A percentile compares a stretch with the other conserved stretches of the same genome.
Evolutionary conservation across 202 grass and related monocot genomes (phyloP).

Genomic region (Saccharum hybrid): DNA sequence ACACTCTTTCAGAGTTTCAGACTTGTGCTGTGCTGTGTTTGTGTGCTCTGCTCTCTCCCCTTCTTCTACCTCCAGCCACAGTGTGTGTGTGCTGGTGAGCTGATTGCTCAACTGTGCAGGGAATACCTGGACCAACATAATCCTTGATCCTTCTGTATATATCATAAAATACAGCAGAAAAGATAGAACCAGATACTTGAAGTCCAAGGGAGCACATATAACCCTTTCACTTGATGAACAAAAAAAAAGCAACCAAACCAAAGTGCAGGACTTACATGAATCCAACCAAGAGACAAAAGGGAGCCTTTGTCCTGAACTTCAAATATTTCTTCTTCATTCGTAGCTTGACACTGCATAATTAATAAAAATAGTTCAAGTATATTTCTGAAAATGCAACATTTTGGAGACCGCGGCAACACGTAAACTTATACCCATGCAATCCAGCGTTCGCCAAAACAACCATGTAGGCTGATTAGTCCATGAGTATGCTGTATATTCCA

Average conservation of each 20-base stretch:
- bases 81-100: too few relatives aligned
- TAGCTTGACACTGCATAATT: slow-evolving; percentile 85
- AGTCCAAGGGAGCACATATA: neutral
- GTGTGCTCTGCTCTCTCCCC: too few relatives aligned
- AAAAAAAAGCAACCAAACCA: slow-evolving; percentile 16
- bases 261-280: slow-evolving; percentile 78
- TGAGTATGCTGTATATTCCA: neutral
- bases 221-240: slow-evolving; percentile 26
- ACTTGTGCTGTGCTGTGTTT: too few relatives aligned
- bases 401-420: slow-evolving; percentile 25
- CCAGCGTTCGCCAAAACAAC: neutral
- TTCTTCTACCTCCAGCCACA: too few relatives aligned
- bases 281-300: slow-evolving; percentile 97
- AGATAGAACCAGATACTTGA: slow-evolving; percentile 7
- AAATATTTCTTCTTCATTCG: slow-evolving; percentile 99
- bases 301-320: slow-evolving; percentile 96
- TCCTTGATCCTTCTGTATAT: slow-evolving; percentile 31
- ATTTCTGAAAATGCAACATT: slow-evolving; percentile 24
- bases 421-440: neutral
- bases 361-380: slow-evolving; percentile 30
- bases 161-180: slow-evolving; percentile 29
- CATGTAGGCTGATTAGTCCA: neutral
- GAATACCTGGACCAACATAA: neutral
- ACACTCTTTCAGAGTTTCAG: too few relatives aligned
- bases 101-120: too few relatives aligned